Evolutionary conservation across 1,139 yeast genomes (phyloP).

Genomic region (Geotrichum aggregatum): DNA sequence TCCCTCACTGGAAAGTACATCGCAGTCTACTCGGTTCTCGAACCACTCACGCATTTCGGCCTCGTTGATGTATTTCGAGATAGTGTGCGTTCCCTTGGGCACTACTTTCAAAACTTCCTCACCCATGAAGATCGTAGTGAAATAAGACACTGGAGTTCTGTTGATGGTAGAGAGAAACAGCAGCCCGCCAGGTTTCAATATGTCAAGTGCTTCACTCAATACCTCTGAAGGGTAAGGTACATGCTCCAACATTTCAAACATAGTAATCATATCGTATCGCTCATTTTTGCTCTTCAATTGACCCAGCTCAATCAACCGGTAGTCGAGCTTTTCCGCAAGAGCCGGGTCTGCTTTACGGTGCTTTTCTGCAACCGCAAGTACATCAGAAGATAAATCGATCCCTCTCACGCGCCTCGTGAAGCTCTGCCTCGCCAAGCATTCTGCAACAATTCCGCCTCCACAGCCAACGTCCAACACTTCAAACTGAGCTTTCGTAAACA

Average conservation of each 20-base stretch:
- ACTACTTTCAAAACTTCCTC: slow-evolving; percentile 76
- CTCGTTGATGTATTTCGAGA: slow-evolving; percentile 78
- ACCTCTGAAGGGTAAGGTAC: slow-evolving; percentile 80
- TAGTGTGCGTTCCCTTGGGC: slow-evolving; percentile 88
- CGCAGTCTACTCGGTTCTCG: slow-evolving; percentile 45
- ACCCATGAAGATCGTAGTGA: slow-evolving; percentile 88
- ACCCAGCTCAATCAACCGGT: slow-evolving; percentile 60
- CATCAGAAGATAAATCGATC: slow-evolving; percentile 80
- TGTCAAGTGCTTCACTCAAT: slow-evolving; percentile 58
- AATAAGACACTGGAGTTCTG: slow-evolving; percentile 83
- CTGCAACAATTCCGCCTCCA: slow-evolving; percentile 93
- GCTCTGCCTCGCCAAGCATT: slow-evolving; percentile 75
- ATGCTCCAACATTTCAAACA: slow-evolving; percentile 94
- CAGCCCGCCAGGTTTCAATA: slow-evolving; percentile 78
- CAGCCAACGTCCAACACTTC: slow-evolving; percentile 86
- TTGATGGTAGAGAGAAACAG: slow-evolving; percentile 86
- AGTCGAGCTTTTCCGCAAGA: slow-evolving; percentile 50
- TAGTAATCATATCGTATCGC: slow-evolving; percentile 70
- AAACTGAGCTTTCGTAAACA: slow-evolving; percentile 33
- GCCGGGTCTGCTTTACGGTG: slow-evolving; percentile 68
- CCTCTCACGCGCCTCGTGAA: slow-evolving; percentile 58
- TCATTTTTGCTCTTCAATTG: slow-evolving; percentile 42
- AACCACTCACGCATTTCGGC: slow-evolving; percentile 69
- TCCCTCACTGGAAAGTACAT: slow-evolving; percentile 67
- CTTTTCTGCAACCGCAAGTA: slow-evolving; percentile 67